Conservation (phyloP, 768 basidiomycete species). For the Tremella mesenterica region DNA sequence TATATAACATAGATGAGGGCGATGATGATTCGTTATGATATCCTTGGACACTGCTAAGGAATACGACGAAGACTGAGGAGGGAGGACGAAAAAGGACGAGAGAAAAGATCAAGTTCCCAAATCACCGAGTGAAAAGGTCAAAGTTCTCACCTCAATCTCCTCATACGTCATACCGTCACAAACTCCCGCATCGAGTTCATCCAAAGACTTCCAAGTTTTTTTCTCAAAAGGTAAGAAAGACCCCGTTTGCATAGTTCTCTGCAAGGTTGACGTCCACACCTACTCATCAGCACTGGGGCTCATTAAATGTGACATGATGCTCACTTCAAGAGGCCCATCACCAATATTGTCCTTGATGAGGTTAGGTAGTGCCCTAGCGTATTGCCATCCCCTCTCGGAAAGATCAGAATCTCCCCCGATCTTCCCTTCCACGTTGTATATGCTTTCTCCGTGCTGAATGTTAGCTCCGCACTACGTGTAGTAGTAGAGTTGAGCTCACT, state of each 20-base stretch:
- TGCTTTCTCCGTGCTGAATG: slow-evolving; percentile 87
- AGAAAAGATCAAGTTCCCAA: neutral
- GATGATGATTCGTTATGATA: too few species aligned
- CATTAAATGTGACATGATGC: slow-evolving; percentile 24
- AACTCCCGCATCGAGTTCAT: slow-evolving; percentile 96
- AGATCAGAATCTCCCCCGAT: slow-evolving; percentile 94
- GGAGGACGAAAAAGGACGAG: too few species aligned
- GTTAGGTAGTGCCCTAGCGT: slow-evolving; percentile 74
- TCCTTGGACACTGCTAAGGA: too few species aligned
- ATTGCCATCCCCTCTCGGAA: slow-evolving; percentile 72
- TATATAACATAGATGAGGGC: too few species aligned
- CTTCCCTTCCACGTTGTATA: slow-evolving; percentile 90
- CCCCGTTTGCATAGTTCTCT: slow-evolving; percentile 85
- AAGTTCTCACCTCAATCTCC: slow-evolving; percentile 98
- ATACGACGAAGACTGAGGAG: too few species aligned
- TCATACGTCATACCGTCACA: slow-evolving; percentile 99
- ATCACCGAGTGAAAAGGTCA: too few species aligned
- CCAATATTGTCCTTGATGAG: slow-evolving; percentile 87
- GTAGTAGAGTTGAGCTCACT: slow-evolving; percentile 49
- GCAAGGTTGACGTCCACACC: slow-evolving; percentile 99
- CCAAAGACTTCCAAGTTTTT: slow-evolving; percentile 95
- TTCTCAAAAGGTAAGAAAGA: slow-evolving; percentile 73
- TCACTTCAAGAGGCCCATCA: slow-evolving; percentile 74
- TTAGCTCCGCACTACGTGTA: slow-evolving; percentile 6
- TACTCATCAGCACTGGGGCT: too few species aligned